Evolutionary conservation across 73 alveolate species (phyloP).

Genomic region (Paramecium tetraurelia): DNA sequence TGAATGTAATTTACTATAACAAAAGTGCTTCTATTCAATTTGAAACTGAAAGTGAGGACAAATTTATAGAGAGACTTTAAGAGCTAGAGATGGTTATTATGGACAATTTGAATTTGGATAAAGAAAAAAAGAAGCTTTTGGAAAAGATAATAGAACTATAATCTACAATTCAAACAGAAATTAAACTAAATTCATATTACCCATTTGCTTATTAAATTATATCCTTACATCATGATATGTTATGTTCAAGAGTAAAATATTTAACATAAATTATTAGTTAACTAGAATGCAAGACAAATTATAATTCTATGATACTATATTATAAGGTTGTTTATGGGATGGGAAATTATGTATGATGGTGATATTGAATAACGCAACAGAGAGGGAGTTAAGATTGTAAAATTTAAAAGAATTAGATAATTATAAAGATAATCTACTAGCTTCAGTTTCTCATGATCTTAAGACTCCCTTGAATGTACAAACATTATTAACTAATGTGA

Average conservation of each 20-base stretch:
- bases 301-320: not conserved
- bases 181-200: not conserved
- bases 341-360: not conserved
- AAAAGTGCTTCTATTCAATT: slow-evolving; percentile 36
- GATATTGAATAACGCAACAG: not conserved
- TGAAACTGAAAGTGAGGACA: not conserved
- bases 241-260: not conserved
- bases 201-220: not conserved
- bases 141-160: not conserved
- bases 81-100: not conserved
- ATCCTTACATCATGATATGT: too few species aligned
- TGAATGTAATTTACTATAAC: not conserved
- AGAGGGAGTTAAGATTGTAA: not conserved
- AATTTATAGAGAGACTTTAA: not conserved
- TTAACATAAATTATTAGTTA: not conserved
- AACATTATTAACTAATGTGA: not conserved
- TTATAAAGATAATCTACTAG: not conserved
- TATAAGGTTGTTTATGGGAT: not conserved
- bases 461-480: slow-evolving; percentile 12
- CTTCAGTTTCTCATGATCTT: not conserved
- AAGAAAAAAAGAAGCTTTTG: not conserved
- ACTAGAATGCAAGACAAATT: not conserved
- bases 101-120: not conserved
- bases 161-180: not conserved
- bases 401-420: not conserved